Evolutionary conservation across 331 rosid genomes (phyloP).

Genomic region (Malus hybrid): DNA sequence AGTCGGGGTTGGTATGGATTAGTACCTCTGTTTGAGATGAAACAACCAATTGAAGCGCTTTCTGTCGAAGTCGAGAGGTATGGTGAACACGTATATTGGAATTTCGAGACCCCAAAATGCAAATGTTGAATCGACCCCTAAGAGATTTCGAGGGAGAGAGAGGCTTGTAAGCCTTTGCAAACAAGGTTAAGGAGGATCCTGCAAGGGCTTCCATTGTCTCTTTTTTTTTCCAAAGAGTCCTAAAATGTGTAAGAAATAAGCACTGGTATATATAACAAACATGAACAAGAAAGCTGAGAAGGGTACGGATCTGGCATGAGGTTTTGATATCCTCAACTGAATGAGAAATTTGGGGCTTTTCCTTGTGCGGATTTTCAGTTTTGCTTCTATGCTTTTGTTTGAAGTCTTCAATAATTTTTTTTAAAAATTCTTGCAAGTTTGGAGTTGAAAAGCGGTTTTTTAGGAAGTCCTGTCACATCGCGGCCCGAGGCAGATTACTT

Average conservation of each 20-base stretch:
- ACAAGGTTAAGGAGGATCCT: neutral
- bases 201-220: conserved; percentile 10
- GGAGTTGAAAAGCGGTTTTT: neutral
- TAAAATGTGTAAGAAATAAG: neutral
- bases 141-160: neutral
- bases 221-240: neutral
- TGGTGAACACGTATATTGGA: neutral
- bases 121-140: neutral
- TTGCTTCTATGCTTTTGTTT: neutral
- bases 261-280: neutral
- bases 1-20: neutral
- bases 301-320: conserved; percentile 10
- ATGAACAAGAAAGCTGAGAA: neutral
- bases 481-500: too few species aligned
- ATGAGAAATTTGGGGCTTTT: conserved; percentile 1
- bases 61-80: neutral
- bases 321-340: conserved; percentile 1
- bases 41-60: neutral
- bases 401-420: neutral
- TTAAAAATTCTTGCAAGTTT: neutral
- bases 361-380: conserved; percentile 3
- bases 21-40: neutral
- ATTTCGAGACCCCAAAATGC: neutral
- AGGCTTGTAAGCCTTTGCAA: neutral
- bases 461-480: neutral